phyloP scores from a whole-genome alignment of 2,329 filamentous ascomycete genomes.

The Botrytis fragariae region DNA sequence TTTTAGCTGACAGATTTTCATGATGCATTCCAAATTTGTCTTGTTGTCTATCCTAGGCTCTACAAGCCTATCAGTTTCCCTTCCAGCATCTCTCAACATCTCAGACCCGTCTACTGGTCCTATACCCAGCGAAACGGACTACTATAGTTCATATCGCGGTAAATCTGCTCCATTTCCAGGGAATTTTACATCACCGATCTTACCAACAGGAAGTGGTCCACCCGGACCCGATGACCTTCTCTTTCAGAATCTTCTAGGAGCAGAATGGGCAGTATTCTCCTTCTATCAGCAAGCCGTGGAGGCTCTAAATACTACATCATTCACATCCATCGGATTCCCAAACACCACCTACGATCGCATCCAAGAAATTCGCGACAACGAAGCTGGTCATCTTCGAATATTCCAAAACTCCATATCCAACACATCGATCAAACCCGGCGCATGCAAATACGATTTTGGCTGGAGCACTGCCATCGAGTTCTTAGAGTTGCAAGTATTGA shows the following conservation, averaged over 20 bases:
- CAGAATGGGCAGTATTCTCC: constrained; percentile 46
- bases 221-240: constrained; percentile 43
- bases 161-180: constrained; percentile 41
- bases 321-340: constrained; percentile 40
- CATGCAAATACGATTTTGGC: constrained; percentile 39
- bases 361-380: constrained; percentile 46
- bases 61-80: not conserved
- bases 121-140: constrained; percentile 38
- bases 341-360: constrained; percentile 44
- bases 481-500: constrained; percentile 39
- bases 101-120: constrained; percentile 21
- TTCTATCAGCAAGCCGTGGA: constrained; percentile 47
- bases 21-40: not conserved
- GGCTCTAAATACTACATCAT: constrained; percentile 40
- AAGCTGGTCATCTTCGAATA: constrained; percentile 46
- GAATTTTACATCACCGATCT: constrained; percentile 39
- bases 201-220: constrained; percentile 35
- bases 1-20: not conserved
- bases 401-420: constrained; percentile 45
- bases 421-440: constrained; percentile 44
- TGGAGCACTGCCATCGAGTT: constrained; percentile 30
- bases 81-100: constrained; percentile 1
- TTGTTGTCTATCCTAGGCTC: not conserved
- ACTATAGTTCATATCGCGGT: constrained; percentile 40
- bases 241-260: constrained; percentile 46